Percentiles rank a stretch among this genome's conserved stretches.
These are phyloP conservation scores for Xylaria sp. DNA, from an alignment of 2,329 filamentous ascomycete genomes.

Conservation along the genomic window DNA sequence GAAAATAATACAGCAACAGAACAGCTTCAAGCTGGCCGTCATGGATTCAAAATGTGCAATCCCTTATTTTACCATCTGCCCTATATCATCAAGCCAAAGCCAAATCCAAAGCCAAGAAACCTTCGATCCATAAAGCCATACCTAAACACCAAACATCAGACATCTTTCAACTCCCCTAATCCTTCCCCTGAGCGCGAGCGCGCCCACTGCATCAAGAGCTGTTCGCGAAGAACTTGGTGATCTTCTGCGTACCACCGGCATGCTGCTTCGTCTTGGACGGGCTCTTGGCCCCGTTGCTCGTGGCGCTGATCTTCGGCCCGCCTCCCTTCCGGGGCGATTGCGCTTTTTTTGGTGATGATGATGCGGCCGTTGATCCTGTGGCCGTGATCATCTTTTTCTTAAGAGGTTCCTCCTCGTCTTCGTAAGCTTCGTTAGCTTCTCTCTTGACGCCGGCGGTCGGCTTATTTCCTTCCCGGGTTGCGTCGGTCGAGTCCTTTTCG, in stretches of 20 bases:
- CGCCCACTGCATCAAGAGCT: slow-evolving; percentile 47
- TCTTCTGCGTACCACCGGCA: slow-evolving; percentile 45
- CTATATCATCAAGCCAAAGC: background rate
- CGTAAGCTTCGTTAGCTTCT: slow-evolving; percentile 24
- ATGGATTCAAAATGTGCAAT: background rate
- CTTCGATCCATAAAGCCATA: background rate
- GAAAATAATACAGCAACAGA: too few relatives aligned
- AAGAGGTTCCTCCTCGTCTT: slow-evolving; percentile 28
- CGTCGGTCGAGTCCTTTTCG: slow-evolving; percentile 5
- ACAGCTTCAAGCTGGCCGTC: background rate
- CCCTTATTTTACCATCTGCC: too few relatives aligned
- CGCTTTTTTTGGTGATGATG: slow-evolving; percentile 19
- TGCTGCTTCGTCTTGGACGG: slow-evolving; percentile 35
- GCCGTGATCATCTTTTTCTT: slow-evolving; percentile 27
- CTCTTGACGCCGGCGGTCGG: slow-evolving; percentile 31
- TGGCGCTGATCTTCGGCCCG: slow-evolving; percentile 44
- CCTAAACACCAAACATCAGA: background rate
- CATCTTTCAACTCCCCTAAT: background rate
- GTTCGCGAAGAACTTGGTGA: slow-evolving; percentile 51
- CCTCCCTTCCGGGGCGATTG: slow-evolving; percentile 28
- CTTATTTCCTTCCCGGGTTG: slow-evolving; percentile 11
- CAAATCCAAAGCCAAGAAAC: background rate
- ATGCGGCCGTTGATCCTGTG: slow-evolving; percentile 17
- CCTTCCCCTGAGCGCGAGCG: background rate
- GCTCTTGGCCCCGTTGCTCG: slow-evolving; percentile 43